Base-by-base conservation (phyloP, 208 protist genomes). In the Leishmania aethiopica region DNA sequence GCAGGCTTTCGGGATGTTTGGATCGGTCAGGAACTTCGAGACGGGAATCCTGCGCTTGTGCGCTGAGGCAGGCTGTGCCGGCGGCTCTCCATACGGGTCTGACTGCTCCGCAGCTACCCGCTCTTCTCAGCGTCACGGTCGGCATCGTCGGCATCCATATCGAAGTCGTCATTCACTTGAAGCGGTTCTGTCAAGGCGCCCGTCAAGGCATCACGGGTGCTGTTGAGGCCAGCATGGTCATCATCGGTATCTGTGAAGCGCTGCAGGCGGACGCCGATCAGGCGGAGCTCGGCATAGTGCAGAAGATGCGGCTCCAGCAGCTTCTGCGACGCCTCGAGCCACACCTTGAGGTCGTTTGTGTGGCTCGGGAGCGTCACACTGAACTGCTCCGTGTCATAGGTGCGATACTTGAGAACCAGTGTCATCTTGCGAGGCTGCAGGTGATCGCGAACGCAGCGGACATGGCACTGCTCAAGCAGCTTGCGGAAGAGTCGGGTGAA, bases 311-410 rank as follows among this genome's bases (percentile, higher is more conserved):
- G 91, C 72, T 86, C 81, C 66, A 97, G 81, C 49, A 97, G 83
- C 79, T 89, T 89, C 62, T 89, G 69, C 62, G 86, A 85, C 40
- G 87, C 89, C 74, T 94, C 87, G 40, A 94, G 76, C 85, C 86
- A 90, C 47, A 91, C 37, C 78, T 93, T 93, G 53, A 96, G 88
- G 74, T 96, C 92, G 80, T 95, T 94, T 13, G 92, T 95, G 51
- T 90, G 84, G 62, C 62, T 74, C 8, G 88, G 84, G 49, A 97
- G 83, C 42, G 85, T 79, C 10, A 90, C 49, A 82, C 89, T 95
- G 78, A 90, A 92, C 84, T 93, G 89, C 75, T 90, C 81, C n/a
- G 85, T 87, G 76, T 96, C 92, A 81, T 91, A 97, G 45, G 90
- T 92, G 75, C 90, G 85, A 77, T 89, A 91, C 81, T 96, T 96